These are phyloP conservation scores for Trifolium repens DNA, from an alignment of 306 rosid genomes.

Conservation along the genomic window DNA sequence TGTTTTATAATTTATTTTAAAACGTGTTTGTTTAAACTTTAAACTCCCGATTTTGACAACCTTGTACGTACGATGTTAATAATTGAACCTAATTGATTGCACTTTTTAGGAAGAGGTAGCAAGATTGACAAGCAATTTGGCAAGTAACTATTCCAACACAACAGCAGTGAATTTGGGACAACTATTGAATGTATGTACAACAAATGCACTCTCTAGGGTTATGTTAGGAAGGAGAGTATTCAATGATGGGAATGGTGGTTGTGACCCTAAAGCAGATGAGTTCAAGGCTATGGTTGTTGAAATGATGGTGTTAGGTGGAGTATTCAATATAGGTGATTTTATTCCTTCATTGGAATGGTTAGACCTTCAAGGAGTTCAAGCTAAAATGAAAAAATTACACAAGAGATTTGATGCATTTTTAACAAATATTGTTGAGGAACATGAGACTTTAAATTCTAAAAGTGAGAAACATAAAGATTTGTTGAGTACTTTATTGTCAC, in stretches of 20 bases:
- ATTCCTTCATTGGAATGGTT: conserved; percentile 71
- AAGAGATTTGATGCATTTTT: conserved; percentile 74
- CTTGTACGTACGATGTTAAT: too few species aligned
- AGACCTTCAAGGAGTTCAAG: conserved; percentile 74
- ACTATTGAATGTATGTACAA: conserved; percentile 64
- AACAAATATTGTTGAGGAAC: conserved; percentile 59
- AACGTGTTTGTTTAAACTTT: too few species aligned
- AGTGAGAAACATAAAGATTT: conserved; percentile 54
- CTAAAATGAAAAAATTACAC: conserved; percentile 81
- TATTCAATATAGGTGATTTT: conserved; percentile 77
- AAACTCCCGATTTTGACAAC: too few species aligned
- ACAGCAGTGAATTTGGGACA: conserved; percentile 59
- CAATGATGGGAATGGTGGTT: conserved; percentile 54
- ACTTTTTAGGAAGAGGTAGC: conserved; percentile 67
- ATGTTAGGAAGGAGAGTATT: conserved; percentile 77
- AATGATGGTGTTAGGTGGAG: conserved; percentile 76
- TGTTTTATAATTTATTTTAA: too few species aligned
- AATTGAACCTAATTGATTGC: background rate
- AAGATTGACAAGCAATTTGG: conserved; percentile 53
- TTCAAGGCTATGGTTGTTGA: conserved; percentile 81
- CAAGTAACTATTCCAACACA: conserved; percentile 38
- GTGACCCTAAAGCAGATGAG: conserved; percentile 65
- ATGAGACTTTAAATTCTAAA: conserved; percentile 30
- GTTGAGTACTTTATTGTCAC: conserved; percentile 64
- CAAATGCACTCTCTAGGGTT: conserved; percentile 67